Evolutionary conservation across 139 green algal species (phyloP).

Genomic region (Chlorella vulgaris): DNA sequence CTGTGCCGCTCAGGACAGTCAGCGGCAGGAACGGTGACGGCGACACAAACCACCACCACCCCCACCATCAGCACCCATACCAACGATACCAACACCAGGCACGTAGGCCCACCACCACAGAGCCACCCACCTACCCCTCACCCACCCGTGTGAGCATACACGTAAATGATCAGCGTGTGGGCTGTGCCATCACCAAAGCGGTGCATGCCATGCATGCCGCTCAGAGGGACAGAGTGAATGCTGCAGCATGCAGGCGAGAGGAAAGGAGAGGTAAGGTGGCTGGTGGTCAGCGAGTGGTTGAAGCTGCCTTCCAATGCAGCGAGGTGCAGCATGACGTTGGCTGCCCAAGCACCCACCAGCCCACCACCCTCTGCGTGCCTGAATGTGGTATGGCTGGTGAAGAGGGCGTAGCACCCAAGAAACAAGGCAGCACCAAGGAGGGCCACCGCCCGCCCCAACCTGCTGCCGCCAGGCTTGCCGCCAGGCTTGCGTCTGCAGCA

Average conservation of each 20-base stretch:
- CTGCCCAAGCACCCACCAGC: no score
- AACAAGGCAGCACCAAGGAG: background rate
- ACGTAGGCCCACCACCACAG: background rate
- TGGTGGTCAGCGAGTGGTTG: no score
- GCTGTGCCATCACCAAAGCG: conserved; percentile 18
- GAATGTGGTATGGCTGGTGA: conserved; percentile 17
- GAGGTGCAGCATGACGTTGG: background rate
- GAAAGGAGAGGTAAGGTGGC: background rate
- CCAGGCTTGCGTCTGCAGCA: conserved; percentile 15
- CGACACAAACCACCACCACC: no score
- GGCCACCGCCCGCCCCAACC: background rate
- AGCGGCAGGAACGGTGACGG: no score
- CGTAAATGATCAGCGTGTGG: conserved; percentile 53
- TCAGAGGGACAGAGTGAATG: background rate
- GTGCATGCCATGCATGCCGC: conserved; percentile 11
- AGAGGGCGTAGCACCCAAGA: background rate
- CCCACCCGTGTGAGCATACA: conserved; percentile 41
- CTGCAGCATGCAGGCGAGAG: background rate
- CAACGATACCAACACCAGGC: no score
- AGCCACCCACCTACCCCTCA: background rate
- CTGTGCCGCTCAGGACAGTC: no score
- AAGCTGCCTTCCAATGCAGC: background rate
- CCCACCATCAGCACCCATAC: no score
- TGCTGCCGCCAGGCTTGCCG: background rate
- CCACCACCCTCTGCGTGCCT: no score